Base-by-base conservation (phyloP, 306 rosid genomes). In the Ochetophila trinervis region DNA sequence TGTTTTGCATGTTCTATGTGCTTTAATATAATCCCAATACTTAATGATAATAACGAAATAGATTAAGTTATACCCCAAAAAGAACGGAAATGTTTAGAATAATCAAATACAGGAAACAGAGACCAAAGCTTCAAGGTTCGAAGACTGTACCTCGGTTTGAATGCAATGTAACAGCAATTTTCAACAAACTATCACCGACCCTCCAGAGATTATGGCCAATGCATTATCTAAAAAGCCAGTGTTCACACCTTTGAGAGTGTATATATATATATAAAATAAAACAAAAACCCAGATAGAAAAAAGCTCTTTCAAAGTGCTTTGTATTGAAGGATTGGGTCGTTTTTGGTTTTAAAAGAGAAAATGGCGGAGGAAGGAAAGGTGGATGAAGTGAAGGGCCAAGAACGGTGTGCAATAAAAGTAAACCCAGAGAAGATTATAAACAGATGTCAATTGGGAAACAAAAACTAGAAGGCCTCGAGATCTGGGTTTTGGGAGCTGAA, bases 141-240 rank as follows among this genome's bases (percentile, higher is more conserved):
- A 65, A 71, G 80, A 75, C 77, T 42, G 45, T 62, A 74, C 76
- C 82, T 80, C 71, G 62, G 63, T 76, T 76, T 82, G 59, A 70
- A 74, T 30, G 62, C 24, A 20, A 83, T 74, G 83, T 70, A 83
- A 79, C 47, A 52, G 49, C 55, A 32, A 81, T 72, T 69, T 84
- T 78, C 68, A 84, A 80, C 79, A 78, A 6, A 47, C 17, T n/a
- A 59, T 45, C 83, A 84, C 92, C 93, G 87, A 80, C 95, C 84
- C 77, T 71, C 82, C 86, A 60, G 44, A 22, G 63, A 80, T 76
- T 66, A 57, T 68, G 93, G 86, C 57, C 47, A 68, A 50, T 55
- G 62, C 16, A 71, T 70, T 44, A 53, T 67, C 65, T 76, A 77
- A 57, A 77, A 68, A 77, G 76, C 67, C 76, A 62, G 70, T 44